phyloP scores from a whole-genome alignment of 2,329 filamentous ascomycete genomes.

The Colletotrichum plurivorum region DNA sequence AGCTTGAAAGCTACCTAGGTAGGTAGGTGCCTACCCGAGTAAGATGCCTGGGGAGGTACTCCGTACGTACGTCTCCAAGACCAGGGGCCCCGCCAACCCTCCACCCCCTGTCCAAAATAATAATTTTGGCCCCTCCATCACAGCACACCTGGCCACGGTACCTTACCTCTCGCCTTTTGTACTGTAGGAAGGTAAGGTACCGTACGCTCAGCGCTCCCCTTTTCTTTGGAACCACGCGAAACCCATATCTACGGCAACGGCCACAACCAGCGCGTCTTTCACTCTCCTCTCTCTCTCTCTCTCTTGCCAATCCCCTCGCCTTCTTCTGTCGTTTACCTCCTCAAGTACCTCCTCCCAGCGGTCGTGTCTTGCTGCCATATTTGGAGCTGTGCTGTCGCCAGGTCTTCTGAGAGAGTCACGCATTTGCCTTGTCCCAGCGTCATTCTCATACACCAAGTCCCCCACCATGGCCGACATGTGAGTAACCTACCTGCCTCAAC shows the following conservation, averaged over 20 bases:
- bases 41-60: no score
- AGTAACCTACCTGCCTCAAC: slow-evolving; percentile 15
- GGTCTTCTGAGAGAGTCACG: slow-evolving; percentile 16
- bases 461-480: slow-evolving; percentile 49
- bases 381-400: slow-evolving; percentile 10
- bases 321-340: background rate
- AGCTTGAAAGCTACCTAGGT: background rate
- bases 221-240: slow-evolving; percentile 30
- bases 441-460: slow-evolving; percentile 4
- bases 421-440: background rate
- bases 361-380: slow-evolving; percentile 4
- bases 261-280: slow-evolving; percentile 17
- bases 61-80: background rate
- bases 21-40: background rate
- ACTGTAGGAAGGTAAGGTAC: slow-evolving; percentile 1
- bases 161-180: no score
- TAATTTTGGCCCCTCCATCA: slow-evolving; percentile 58
- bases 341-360: background rate
- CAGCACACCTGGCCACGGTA: slow-evolving; percentile 19
- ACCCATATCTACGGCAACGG: slow-evolving; percentile 42
- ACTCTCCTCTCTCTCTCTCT: background rate
- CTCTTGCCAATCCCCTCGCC: slow-evolving; percentile 14
- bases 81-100: slow-evolving; percentile 33
- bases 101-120: slow-evolving; percentile 44
- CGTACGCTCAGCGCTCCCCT: background rate